Evolutionary conservation across 2,329 filamentous ascomycete species (phyloP), one percentile per base, ranked within the genome.

Genomic region (Alternaria sp.): DNA sequence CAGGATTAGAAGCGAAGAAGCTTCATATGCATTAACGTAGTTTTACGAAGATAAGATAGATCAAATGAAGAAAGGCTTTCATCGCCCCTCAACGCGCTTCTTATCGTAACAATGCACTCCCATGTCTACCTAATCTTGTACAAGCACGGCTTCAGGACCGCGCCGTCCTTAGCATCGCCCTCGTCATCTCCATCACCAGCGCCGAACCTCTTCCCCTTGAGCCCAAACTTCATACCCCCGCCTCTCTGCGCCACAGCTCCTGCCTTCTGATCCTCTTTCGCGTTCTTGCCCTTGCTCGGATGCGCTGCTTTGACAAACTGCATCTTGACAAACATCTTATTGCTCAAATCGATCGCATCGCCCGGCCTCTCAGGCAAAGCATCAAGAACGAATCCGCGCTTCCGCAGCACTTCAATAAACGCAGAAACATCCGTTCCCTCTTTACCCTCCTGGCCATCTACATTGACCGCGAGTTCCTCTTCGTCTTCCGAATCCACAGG

Each of bases 301-400:
- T 88, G 83, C 20, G 88, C 89, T n/a, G 87, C 89, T 83, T 98
- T 99, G 73, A 94, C 85, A 80, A 99, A 99, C 72, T 91, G 89
- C 93, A 99, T 95, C 82, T 91, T 93, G 71, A 98, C 95, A 83
- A 99, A 99, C 96, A 99, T 99, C 83, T 92, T 96, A 82, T 99
- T 99, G 60, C 87, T 88, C 74, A 96, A 83, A 82, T 99, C 94
- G 10, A 97, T 86, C 0, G 90, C 88, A 23, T 80, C 80, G 67
- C 83, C 86, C 71, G 87, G 87, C 9, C 88, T 88, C 71, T 91
- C 77, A 0, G 73, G 72, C 43, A 72, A 63, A 28, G 75, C 77
- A 60, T 81, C 91, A 28, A 97, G 85, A n/a, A 94, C 85, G 75
- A 99, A 97, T 0, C 96, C 96, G 20, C 94, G 86, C 70, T 90